Conservation (phyloP, 345 rosid genomes). For the Linum trigynum region DNA sequence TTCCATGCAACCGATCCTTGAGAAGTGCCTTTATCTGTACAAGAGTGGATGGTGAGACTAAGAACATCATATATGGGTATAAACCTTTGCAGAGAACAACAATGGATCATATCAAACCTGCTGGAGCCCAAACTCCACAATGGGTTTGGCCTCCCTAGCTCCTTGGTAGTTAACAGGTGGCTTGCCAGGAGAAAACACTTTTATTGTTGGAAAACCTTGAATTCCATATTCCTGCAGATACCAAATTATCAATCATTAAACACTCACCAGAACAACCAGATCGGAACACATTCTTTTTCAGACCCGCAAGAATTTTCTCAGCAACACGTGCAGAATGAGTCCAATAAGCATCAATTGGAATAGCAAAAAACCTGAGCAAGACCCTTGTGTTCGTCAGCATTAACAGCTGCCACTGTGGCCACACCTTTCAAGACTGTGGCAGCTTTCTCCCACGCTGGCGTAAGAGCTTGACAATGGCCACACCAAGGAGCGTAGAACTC, state of each 20-base stretch:
- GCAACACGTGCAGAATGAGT: background rate
- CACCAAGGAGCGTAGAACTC: constrained; percentile 99
- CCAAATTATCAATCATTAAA: background rate
- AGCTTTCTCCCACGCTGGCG: constrained; percentile 95
- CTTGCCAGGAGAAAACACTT: constrained; percentile 80
- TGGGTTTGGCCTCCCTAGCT: constrained; percentile 80
- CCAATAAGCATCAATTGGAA: background rate
- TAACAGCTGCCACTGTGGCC: constrained; percentile 88
- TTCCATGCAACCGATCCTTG: constrained; percentile 74
- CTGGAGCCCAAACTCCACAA: constrained; percentile 54
- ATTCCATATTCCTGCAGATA: constrained; percentile 75
- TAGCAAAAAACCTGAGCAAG: constrained; percentile 68
- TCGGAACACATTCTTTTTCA: too few species aligned
- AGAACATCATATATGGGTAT: background rate
- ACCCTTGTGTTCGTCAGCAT: constrained; percentile 90
- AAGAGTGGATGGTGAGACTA: constrained; percentile 6
- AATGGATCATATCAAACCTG: constrained; percentile 43
- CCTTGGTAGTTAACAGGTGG: constrained; percentile 89
- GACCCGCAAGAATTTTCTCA: background rate
- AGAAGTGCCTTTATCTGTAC: constrained; percentile 72
- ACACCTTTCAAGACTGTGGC: constrained; percentile 75
- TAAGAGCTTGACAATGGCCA: constrained; percentile 86
- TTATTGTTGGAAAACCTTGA: constrained; percentile 83
- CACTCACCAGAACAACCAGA: too few species aligned
- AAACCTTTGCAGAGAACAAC: background rate